Conservation (phyloP, 768 basidiomycete species). For the Termitomyces bulborhizus region DNA sequence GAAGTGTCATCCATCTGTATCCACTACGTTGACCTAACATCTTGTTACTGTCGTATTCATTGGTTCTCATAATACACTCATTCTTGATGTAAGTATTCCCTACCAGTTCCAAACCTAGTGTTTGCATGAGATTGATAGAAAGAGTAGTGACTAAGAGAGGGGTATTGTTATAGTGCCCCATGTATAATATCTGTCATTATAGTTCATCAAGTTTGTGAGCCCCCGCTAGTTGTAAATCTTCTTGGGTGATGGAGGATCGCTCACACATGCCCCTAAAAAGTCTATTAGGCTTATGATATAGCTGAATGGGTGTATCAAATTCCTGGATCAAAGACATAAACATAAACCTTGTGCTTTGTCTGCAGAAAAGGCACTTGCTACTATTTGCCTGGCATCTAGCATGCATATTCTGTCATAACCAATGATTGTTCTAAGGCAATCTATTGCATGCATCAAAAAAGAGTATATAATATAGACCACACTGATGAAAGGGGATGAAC, state of each 20-base stretch:
- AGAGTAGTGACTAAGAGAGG: neutral
- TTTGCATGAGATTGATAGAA: neutral
- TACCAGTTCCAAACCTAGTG: neutral
- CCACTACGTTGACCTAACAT: neutral
- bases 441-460: constrained; percentile 24
- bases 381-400: constrained; percentile 73
- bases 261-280: constrained; percentile 88
- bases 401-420: constrained; percentile 87
- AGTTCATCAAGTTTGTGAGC: neutral
- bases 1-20: neutral
- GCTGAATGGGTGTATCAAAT: constrained; percentile 70
- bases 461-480: neutral
- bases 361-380: constrained; percentile 32
- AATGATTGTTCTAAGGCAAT: constrained; percentile 84
- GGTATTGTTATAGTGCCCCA: too few relatives aligned
- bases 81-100: neutral
- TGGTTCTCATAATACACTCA: neutral
- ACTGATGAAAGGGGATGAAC: constrained; percentile 34
- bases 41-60: neutral
- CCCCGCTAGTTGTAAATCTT: constrained; percentile 50
- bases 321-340: constrained; percentile 39
- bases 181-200: neutral
- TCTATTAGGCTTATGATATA: constrained; percentile 52
- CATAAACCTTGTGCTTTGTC: neutral
- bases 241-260: constrained; percentile 65